Evolutionary conservation across 2,329 filamentous ascomycete genomes (phyloP).

Genomic region (Ceratocystis albifundus): DNA sequence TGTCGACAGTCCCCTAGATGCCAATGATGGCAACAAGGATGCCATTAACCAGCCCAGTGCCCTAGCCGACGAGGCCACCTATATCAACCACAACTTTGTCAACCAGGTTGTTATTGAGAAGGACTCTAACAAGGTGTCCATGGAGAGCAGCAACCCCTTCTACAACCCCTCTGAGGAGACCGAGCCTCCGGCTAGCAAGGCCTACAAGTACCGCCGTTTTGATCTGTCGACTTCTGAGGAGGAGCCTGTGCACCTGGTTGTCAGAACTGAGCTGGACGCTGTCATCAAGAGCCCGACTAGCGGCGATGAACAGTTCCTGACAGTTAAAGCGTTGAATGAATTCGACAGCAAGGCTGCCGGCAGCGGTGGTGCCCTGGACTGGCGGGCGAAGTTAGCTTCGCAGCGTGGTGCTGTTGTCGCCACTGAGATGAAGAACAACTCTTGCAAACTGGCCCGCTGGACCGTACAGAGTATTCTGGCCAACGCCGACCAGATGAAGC

Average conservation of each 20-base stretch:
- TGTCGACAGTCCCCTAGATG: slow-evolving; percentile 83
- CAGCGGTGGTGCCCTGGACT: slow-evolving; percentile 88
- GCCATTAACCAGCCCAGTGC: slow-evolving; percentile 86
- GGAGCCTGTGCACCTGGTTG: slow-evolving; percentile 82
- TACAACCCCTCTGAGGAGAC: slow-evolving; percentile 90
- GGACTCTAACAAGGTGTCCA: slow-evolving; percentile 64
- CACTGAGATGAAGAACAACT: slow-evolving; percentile 99
- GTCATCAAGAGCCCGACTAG: slow-evolving; percentile 89
- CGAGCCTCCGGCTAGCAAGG: slow-evolving; percentile 87
- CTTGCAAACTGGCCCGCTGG: slow-evolving; percentile 95
- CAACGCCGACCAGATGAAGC: slow-evolving; percentile 97
- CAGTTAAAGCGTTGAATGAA: slow-evolving; percentile 95
- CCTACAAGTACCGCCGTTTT: slow-evolving; percentile 96
- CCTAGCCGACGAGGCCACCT: slow-evolving; percentile 91
- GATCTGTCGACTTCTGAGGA: slow-evolving; percentile 91
- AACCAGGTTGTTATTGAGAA: slow-evolving; percentile 87
- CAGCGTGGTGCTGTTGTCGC: slow-evolving; percentile 95
- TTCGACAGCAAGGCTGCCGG: slow-evolving; percentile 98
- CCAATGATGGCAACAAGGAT: slow-evolving; percentile 86
- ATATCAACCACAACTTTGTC: slow-evolving; percentile 99
- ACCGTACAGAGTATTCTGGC: slow-evolving; percentile 93
- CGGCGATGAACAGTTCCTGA: slow-evolving; percentile 82
- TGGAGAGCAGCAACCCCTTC: slow-evolving; percentile 89
- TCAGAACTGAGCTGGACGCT: slow-evolving; percentile 90
- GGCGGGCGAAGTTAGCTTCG: slow-evolving; percentile 85